Base-by-base conservation (phyloP, 257 asterid genomes). In the Petrea volubilis region DNA sequence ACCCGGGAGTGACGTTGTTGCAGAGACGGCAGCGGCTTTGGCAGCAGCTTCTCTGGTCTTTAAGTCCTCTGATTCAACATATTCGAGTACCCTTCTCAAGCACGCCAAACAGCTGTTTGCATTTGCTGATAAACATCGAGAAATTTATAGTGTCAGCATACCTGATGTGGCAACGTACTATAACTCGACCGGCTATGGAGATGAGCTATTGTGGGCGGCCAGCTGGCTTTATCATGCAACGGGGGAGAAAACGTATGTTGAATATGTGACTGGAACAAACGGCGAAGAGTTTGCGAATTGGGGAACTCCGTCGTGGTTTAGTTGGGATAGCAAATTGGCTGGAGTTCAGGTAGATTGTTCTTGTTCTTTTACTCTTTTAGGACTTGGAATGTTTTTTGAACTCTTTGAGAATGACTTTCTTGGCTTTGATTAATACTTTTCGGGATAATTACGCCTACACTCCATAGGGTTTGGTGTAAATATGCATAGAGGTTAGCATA, bases 171-270 rank as follows among this genome's bases (percentile, higher is more conserved):
- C 53, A 50, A 82, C 77, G 0, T 94, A 55, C 78, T 94, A 94
- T 55, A 93, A 93, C 33, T 93, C 98, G 3, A 91, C 96, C 0
- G 96, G 96, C 33, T 93, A 83, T 7, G 97, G 97, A 0, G 98
- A 94, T 52, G 98, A 94, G 89, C 97, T 91, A 53, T 27, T 94
- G 82, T 94, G 99, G 99, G 99, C 99, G 0, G 99, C 98, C 3
- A 66, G 83, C 55, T 94, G 99, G 99, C 91, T 91, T 20, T 91
- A 88, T 40, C 98, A 94, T 53, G 98, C 99, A 13, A 91, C 99
- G 0, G 78, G 80, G 29, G 93, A 91, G 6, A 66, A 70, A 17
- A 18, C 81, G 8, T 94, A 90, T 67, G 64, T 79, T 0, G 86
- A 91, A 2, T 94, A 73, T 31, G 88, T 84, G 8, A 91, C 92